Base-by-base conservation (phyloP, 352 stramenopile species). In the Pythium periplocum region DNA sequence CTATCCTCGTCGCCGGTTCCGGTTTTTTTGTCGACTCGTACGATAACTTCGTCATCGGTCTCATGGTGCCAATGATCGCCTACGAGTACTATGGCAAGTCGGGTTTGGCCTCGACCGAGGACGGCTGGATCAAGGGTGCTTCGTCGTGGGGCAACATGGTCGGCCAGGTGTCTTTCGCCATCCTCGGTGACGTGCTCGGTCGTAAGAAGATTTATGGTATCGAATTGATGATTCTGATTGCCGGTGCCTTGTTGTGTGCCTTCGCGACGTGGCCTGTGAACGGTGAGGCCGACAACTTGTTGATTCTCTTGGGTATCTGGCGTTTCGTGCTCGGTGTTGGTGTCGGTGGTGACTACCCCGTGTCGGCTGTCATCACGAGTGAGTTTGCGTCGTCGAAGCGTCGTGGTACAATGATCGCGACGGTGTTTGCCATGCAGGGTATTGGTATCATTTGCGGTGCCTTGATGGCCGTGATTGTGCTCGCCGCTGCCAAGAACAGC, bases 21-120 rank as follows among this genome's bases (percentile, higher is more conserved):
- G 70, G 70, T 12, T 80, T 80, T 65, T 75, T 80, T 35, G 64
- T 80, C 51, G 71, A 80, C 59, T 80, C 68, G 55, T 80, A 77
- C 58, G 71, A 80, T 55, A 80, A 80, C 60, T 80, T 80, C 45
- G 68, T 77, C 40, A 80, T 80, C 56, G 67, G 17, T 26, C 17
- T 26, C 17, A 26, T 26, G 17, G 17, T 26, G 17, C 17, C 17
- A 26, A 26, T 26, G 71, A 77, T 77, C 59, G 65, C 71, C 31
- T 80, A 74, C 54, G 71, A 77, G 50, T 77, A 80, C 62, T 80
- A 72, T 44, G 55, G 48, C 57, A 72, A 68, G 47, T 68, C 62
- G 32, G 68, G 61, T 41, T 49, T 80, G 31, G 45, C 54, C 8
- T 64, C 62, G 26, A 53, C 52, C 12, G 54, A 64, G 35, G 69